These are phyloP conservation scores for Euphorbia peplus DNA, from an alignment of 345 rosid species.

Conservation along the genomic window DNA sequence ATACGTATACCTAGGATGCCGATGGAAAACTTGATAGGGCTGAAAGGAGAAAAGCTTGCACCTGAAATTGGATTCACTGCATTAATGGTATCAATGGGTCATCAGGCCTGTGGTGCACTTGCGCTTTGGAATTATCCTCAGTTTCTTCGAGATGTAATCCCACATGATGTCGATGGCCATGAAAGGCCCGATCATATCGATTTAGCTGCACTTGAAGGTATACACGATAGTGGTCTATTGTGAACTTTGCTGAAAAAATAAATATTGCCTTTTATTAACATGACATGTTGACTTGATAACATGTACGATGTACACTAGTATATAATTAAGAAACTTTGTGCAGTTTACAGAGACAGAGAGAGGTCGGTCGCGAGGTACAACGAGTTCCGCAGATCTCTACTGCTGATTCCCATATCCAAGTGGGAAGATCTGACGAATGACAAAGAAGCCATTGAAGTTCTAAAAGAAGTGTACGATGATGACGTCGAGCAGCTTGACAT, in stretches of 20 bases:
- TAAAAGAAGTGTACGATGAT: slow-evolving; percentile 45
- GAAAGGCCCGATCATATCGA: slow-evolving; percentile 49
- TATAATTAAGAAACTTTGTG: neutral
- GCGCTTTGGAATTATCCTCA: slow-evolving; percentile 56
- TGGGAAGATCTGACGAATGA: slow-evolving; percentile 68
- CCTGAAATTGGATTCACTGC: slow-evolving; percentile 39
- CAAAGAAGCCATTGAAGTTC: slow-evolving; percentile 32
- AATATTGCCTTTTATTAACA: too few relatives aligned
- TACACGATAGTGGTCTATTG: too few relatives aligned
- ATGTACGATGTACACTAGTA: too few relatives aligned
- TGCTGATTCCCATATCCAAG: slow-evolving; percentile 46
- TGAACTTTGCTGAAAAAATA: too few relatives aligned
- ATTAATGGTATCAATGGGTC: slow-evolving; percentile 64
- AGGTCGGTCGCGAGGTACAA: slow-evolving; percentile 59
- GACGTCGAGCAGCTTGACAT: slow-evolving; percentile 55
- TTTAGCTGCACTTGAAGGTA: slow-evolving; percentile 56
- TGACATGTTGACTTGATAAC: too few relatives aligned
- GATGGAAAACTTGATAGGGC: slow-evolving; percentile 37
- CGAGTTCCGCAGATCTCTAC: slow-evolving; percentile 39
- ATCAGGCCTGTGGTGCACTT: slow-evolving; percentile 57
- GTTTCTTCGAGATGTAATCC: slow-evolving; percentile 42
- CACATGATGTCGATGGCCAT: slow-evolving; percentile 40
- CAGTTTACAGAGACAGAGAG: slow-evolving; percentile 64
- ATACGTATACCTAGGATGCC: slow-evolving; percentile 31
- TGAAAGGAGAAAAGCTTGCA: slow-evolving; percentile 35